Percentiles rank a stretch among this genome's conserved stretches.
Evolutionary conservation across 495 filamentous ascomycete species (phyloP).

Genomic region (Schizothecium vesticola): DNA sequence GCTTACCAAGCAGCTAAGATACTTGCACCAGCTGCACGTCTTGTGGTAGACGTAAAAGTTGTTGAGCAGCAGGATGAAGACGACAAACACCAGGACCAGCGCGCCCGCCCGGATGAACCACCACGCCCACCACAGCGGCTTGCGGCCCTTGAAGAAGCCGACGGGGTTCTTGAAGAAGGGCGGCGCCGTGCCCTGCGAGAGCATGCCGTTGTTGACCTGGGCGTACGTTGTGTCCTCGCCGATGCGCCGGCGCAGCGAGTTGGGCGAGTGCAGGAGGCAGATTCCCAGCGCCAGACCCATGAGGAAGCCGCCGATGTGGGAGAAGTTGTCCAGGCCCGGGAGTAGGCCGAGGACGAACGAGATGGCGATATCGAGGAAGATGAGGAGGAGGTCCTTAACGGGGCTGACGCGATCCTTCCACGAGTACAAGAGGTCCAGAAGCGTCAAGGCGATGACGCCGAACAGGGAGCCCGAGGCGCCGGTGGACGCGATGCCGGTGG

Average conservation of each 20-base stretch:
- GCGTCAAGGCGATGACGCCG: conserved; percentile 78
- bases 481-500: conserved; percentile 69
- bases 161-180: conserved; percentile 64
- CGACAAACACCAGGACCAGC: conserved; percentile 70
- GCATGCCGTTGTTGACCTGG: conserved; percentile 31
- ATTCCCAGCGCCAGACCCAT: conserved; percentile 87
- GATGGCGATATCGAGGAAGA: conserved; percentile 76
- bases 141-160: conserved; percentile 85
- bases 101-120: conserved; percentile 81
- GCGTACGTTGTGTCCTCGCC: conserved; percentile 55
- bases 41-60: conserved; percentile 81
- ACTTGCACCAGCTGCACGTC: conserved; percentile 87
- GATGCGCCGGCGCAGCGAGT: conserved; percentile 68
- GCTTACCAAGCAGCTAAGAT: conserved; percentile 87
- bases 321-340: conserved; percentile 93
- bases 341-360: conserved; percentile 90
- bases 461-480: conserved; percentile 89
- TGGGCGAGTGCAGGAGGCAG: conserved; percentile 81
- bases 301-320: conserved; percentile 91
- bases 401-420: conserved; percentile 75
- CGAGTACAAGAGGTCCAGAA: conserved; percentile 88
- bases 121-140: conserved; percentile 95
- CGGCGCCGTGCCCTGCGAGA: conserved; percentile 40
- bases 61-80: conserved; percentile 76
- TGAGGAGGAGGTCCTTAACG: conserved; percentile 73